Conservation (phyloP, 2,329 filamentous ascomycete species). For the Phyllosticta ampelicida region DNA sequence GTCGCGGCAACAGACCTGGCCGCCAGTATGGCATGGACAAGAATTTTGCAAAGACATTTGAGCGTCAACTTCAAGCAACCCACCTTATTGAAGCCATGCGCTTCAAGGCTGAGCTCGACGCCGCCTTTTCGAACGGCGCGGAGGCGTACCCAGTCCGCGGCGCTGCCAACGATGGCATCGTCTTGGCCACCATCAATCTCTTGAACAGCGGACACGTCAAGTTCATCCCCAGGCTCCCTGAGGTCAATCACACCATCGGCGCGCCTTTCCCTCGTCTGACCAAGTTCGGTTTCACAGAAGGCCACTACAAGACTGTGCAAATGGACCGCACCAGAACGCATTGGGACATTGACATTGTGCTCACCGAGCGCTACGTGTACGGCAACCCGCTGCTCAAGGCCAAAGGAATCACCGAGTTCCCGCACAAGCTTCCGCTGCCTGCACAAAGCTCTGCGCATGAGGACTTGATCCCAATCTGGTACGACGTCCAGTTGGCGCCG, state of each 20-base stretch:
- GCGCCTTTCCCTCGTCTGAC: constrained; percentile 32
- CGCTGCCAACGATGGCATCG: constrained; percentile 50
- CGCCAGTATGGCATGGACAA: constrained; percentile 54
- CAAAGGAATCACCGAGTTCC: constrained; percentile 16
- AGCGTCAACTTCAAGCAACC: constrained; percentile 28
- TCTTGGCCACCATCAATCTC: constrained; percentile 58
- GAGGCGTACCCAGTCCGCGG: constrained; percentile 37
- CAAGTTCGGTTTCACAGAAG: constrained; percentile 59
- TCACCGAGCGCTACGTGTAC: constrained; percentile 48
- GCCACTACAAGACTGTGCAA: constrained; percentile 59
- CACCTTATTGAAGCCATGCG: constrained; percentile 41
- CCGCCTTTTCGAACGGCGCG: constrained; percentile 31
- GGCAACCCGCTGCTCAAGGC: constrained; percentile 38
- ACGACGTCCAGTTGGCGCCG: constrained; percentile 53
- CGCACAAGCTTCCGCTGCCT: constrained; percentile 19
- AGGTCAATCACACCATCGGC: constrained; percentile 38
- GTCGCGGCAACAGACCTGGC: constrained; percentile 43
- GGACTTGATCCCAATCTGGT: constrained; percentile 57
- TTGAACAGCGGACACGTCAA: constrained; percentile 48
- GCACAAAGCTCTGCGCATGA: constrained; percentile 21
- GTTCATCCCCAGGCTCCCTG: constrained; percentile 45
- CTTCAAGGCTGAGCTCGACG: constrained; percentile 52
- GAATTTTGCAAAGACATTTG: constrained; percentile 45
- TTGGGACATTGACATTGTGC: constrained; percentile 50
- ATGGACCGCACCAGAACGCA: constrained; percentile 55